Evolutionary conservation across 305 asterid species (phyloP).

Genomic region (Fraxinus xanthoxyloides): DNA sequence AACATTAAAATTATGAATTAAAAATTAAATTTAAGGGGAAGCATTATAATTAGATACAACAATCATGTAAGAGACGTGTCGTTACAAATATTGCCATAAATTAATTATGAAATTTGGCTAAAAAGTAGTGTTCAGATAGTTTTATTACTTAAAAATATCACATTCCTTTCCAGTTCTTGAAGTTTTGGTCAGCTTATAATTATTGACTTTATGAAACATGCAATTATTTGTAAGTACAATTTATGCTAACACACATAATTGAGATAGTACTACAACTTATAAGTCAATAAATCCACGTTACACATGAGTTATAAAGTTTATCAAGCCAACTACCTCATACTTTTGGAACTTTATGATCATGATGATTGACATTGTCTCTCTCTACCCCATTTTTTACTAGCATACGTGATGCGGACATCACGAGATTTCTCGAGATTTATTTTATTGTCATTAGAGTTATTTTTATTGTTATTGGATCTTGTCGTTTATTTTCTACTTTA

Average conservation of each 20-base stretch:
- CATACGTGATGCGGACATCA: no score
- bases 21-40: neutral
- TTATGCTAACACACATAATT: neutral
- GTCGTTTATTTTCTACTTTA: no score
- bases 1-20: no score
- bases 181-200: neutral
- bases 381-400: neutral
- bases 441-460: no score
- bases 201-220: neutral
- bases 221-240: neutral
- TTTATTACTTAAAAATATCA: neutral
- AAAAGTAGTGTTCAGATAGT: neutral
- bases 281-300: neutral
- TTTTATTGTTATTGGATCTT: no score
- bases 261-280: neutral
- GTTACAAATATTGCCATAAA: neutral
- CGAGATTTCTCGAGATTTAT: no score
- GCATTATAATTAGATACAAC: neutral
- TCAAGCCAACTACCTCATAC: neutral
- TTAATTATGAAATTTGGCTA: neutral
- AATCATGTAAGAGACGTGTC: no score
- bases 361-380: neutral
- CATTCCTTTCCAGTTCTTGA: neutral
- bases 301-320: neutral
- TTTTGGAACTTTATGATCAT: slow-evolving; percentile 14